Conservation (phyloP, 495 filamentous ascomycete species). For the Sphaerosporella brunnea region DNA sequence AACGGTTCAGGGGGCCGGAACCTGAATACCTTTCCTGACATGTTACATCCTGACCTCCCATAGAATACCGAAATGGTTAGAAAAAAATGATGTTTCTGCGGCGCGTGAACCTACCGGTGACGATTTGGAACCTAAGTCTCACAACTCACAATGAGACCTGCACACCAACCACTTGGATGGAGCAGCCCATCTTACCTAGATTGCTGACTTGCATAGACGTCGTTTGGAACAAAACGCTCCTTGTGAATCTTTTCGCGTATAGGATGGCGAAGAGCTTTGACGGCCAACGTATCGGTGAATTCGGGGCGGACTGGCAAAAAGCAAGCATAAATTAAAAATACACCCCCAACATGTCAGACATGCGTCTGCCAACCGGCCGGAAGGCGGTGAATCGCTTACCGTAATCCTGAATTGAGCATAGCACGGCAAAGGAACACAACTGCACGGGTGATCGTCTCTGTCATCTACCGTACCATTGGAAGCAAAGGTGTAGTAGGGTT, state of each 20-base stretch:
- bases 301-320: conserved; percentile 43
- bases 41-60: conserved; percentile 87
- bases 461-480: conserved; percentile 2
- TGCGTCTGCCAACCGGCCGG: neutral
- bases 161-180: no score
- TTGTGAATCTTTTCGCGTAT: conserved; percentile 54
- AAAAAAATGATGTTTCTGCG: no score
- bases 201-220: conserved; percentile 63
- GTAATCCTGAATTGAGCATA: conserved; percentile 63
- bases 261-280: conserved; percentile 70
- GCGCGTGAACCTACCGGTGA: conserved; percentile 38
- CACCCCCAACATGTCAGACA: conserved; percentile 12
- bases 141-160: no score
- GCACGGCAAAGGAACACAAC: conserved; percentile 53
- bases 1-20: no score
- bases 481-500: neutral
- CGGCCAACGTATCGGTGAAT: conserved; percentile 52
- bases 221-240: conserved; percentile 59
- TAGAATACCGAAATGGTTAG: no score
- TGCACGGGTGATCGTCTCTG: conserved; percentile 18
- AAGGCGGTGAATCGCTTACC: conserved; percentile 9
- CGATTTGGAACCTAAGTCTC: conserved; percentile 59
- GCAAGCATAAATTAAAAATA: conserved; percentile 9
- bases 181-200: conserved; percentile 31
- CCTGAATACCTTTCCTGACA: conserved; percentile 84